Base-by-base conservation (phyloP, 441 rosid species). In the Arabidopsis lyrata region DNA sequence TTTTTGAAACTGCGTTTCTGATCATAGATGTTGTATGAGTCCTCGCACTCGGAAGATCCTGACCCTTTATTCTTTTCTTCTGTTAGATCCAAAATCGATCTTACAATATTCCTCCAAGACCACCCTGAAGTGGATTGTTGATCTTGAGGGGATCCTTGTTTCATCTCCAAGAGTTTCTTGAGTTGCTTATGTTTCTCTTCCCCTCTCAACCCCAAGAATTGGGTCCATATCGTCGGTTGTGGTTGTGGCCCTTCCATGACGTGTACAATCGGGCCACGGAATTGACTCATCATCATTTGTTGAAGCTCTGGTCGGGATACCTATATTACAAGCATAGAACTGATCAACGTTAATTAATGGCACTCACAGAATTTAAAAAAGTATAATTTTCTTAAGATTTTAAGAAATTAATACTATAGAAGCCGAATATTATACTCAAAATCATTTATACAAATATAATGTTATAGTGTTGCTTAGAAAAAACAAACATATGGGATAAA, bases 101-200 rank as follows among this genome's bases (percentile, higher is more conserved):
- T 66, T 74, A 83, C 11, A 3, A 87, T 66, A 63, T 82, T 87
- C 81, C 83, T 81, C 96, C 90, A 92, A 58, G 91, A 85, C 91
- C 85, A 82, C 22, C 71, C 14, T 36, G 47, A 48, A 38, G 15
- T 64, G 66, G 74, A 74, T 34, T 71, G 45, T 44, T 78, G 82
- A 47, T 80, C 71, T 63, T 73, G 76, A 58, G 41, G 36, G 11
- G 67, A 38, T 62, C 63, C 84, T 66, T 61, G 74, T 32, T 71
- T 76, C 63, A 59, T 74, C 27, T 67, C 80, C 72, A 82, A 71
- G 66, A 81, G 80, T 64, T 76, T 82, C 83, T 82, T 88, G 31
- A 89, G 72, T 55, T 88, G 86, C 20, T 61, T 82, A 13, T 82
- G 83, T 53, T 86, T 88, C 27, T 90, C 91, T 54, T 81, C 71